Evolutionary conservation across 2,329 filamentous ascomycete species (phyloP).

Genomic region (Cladosporium sp.): DNA sequence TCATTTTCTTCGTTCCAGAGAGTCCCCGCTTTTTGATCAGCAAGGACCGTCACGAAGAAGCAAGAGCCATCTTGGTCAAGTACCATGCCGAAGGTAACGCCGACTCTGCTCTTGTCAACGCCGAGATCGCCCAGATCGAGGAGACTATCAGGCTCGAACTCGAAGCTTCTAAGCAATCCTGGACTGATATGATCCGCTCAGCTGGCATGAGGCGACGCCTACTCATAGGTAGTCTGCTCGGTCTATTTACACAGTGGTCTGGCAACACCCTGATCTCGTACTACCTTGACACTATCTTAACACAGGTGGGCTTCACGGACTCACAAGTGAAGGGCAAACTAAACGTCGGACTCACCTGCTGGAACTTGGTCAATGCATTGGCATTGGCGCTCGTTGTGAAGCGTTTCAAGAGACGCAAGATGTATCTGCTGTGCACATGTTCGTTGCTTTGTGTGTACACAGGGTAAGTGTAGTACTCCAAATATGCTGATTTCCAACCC

Average conservation of each 20-base stretch:
- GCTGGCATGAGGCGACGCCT: constrained; percentile 51
- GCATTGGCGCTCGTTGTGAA: constrained; percentile 36
- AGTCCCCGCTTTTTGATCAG: constrained; percentile 16
- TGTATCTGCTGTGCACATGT: constrained; percentile 47
- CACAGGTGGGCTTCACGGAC: constrained; percentile 28
- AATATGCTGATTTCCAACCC: neutral
- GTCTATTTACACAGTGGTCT: constrained; percentile 54
- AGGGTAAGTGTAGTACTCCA: neutral
- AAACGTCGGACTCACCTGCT: constrained; percentile 38
- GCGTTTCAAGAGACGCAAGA: constrained; percentile 39
- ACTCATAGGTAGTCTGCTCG: constrained; percentile 46
- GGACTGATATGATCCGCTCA: constrained; percentile 56
- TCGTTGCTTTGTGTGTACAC: constrained; percentile 18
- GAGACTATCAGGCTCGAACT: constrained; percentile 53
- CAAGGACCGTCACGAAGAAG: constrained; percentile 14
- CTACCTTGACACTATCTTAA: constrained; percentile 28
- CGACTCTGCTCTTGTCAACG: constrained; percentile 49
- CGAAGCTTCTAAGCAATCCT: constrained; percentile 51
- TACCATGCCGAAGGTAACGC: constrained; percentile 28
- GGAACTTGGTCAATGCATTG: constrained; percentile 38
- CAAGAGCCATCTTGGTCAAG: constrained; percentile 36
- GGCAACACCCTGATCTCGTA: constrained; percentile 47
- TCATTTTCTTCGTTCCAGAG: constrained; percentile 16
- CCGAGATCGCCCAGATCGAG: constrained; percentile 58
- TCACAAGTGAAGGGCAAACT: constrained; percentile 31